These are phyloP conservation scores for Falciphora oryzae DNA, from an alignment of 2,329 filamentous ascomycete genomes.

Conservation along the genomic window DNA sequence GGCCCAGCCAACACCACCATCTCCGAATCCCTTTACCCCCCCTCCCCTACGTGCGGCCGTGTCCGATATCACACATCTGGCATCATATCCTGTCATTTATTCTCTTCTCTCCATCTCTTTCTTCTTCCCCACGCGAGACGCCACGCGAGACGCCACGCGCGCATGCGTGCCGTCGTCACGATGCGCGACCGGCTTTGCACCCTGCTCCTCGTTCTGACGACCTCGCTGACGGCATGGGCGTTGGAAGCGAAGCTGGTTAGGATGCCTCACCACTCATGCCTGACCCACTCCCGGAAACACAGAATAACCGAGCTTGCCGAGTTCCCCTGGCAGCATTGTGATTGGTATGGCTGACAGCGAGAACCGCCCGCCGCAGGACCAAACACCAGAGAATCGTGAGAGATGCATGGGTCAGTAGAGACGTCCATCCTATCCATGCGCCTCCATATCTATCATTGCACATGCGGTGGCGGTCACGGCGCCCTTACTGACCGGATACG, in stretches of 20 bases:
- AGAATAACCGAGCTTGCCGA: neutral
- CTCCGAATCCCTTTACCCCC: neutral
- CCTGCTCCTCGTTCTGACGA: conserved; percentile 47
- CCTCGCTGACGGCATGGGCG: conserved; percentile 46
- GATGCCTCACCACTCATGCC: conserved; percentile 16
- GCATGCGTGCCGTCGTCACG: conserved; percentile 17
- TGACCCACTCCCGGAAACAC: neutral
- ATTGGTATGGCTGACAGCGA: neutral
- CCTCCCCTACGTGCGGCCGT: neutral
- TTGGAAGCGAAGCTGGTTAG: conserved; percentile 53
- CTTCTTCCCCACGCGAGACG: too few species aligned
- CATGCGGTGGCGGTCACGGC: conserved; percentile 9
- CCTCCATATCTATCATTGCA: neutral
- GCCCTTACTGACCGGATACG: conserved; percentile 13
- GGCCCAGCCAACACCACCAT: too few species aligned
- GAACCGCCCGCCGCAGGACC: conserved; percentile 48
- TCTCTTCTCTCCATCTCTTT: neutral
- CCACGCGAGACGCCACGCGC: neutral
- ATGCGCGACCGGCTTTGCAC: conserved; percentile 52
- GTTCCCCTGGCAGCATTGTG: neutral
- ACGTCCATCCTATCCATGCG: conserved; percentile 9
- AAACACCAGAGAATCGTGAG: conserved; percentile 71
- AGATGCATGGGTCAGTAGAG: conserved; percentile 59
- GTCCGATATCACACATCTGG: neutral
- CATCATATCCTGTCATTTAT: neutral